A percentile compares a stretch with the other conserved stretches of the same genome.
Conservation (phyloP, 176 grass and related monocot species). For the Cocos nucifera region DNA sequence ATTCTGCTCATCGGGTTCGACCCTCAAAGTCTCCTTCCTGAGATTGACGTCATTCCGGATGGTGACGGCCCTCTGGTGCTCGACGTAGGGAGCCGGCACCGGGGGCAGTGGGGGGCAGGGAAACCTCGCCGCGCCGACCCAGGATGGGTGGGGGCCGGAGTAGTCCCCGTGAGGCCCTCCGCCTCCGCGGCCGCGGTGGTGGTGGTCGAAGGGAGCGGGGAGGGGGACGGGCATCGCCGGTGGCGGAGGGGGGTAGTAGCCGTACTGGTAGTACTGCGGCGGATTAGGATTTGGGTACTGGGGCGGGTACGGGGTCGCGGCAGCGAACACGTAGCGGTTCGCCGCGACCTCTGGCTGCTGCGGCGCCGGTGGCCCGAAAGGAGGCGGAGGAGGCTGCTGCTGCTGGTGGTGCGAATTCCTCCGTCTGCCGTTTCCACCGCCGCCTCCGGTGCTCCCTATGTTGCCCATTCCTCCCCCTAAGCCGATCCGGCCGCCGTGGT, state of each 20-base stretch:
- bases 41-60: conserved; percentile 92
- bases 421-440: conserved; percentile 35
- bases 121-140: conserved; percentile 34
- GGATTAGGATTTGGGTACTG: conserved; percentile 70
- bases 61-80: conserved; percentile 93
- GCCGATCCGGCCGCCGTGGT: too few relatives aligned
- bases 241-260: conserved; percentile 54
- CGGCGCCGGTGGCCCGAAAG: conserved; percentile 23
- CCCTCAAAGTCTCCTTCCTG: conserved; percentile 89
- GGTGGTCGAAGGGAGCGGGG: conserved; percentile 71
- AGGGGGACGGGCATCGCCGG: conserved; percentile 51
- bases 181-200: conserved; percentile 29
- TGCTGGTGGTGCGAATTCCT: conserved; percentile 45
- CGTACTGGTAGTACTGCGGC: conserved; percentile 75
- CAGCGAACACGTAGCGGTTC: conserved; percentile 89
- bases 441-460: conserved; percentile 4
- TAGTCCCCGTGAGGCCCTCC: conserved; percentile 26
- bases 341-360: conserved; percentile 16
- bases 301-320: conserved; percentile 80
- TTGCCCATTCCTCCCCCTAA: background rate
- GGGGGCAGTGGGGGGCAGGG: conserved; percentile 37
- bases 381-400: conserved; percentile 22
- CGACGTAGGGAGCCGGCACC: conserved; percentile 57
- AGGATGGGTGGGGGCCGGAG: conserved; percentile 41
- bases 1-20: conserved; percentile 66